Evolutionary conservation across 768 basidiomycete species (phyloP).

Genomic region (Calocybe cyanea): DNA sequence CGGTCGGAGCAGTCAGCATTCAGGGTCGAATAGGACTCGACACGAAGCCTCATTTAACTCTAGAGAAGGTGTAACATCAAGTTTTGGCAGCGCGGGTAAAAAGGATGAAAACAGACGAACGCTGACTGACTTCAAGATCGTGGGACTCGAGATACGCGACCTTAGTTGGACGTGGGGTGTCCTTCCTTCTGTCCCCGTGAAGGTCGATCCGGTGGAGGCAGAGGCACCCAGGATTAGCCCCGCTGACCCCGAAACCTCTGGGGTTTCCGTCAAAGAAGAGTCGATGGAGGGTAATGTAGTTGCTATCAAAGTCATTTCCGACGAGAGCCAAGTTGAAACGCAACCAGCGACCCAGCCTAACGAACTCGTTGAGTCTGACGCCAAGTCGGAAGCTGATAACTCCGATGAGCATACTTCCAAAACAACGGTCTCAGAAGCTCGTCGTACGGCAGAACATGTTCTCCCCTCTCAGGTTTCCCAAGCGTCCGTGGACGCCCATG

Average conservation of each 20-base stretch:
- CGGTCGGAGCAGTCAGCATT: slow-evolving; percentile 60
- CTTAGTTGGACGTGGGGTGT: slow-evolving; percentile 87
- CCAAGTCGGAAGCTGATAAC: slow-evolving; percentile 9
- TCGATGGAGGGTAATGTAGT: slow-evolving; percentile 22
- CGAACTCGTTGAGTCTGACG: slow-evolving; percentile 23
- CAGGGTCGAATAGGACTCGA: slow-evolving; percentile 34
- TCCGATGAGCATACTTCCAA: slow-evolving; percentile 21
- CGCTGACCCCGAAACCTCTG: slow-evolving; percentile 22
- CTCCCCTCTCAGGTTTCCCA: no score
- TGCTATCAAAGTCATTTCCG: slow-evolving; percentile 7
- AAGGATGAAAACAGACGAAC: slow-evolving; percentile 88
- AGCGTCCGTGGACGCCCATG: slow-evolving; percentile 26
- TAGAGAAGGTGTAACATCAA: slow-evolving; percentile 48
- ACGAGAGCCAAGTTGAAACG: slow-evolving; percentile 15
- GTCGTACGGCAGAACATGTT: no score
- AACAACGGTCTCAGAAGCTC: slow-evolving; percentile 21
- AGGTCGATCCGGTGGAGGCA: slow-evolving; percentile 32
- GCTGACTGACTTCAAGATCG: slow-evolving; percentile 96
- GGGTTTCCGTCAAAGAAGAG: slow-evolving; percentile 29
- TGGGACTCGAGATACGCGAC: slow-evolving; percentile 81
- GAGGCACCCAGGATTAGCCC: slow-evolving; percentile 21
- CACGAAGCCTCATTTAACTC: slow-evolving; percentile 43
- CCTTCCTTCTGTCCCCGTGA: slow-evolving; percentile 34
- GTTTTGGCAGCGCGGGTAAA: slow-evolving; percentile 54
- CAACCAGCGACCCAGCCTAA: slow-evolving; percentile 3